Conservation (phyloP, 2,329 filamentous ascomycete genomes). For the Xenoacremonium recifei region DNA sequence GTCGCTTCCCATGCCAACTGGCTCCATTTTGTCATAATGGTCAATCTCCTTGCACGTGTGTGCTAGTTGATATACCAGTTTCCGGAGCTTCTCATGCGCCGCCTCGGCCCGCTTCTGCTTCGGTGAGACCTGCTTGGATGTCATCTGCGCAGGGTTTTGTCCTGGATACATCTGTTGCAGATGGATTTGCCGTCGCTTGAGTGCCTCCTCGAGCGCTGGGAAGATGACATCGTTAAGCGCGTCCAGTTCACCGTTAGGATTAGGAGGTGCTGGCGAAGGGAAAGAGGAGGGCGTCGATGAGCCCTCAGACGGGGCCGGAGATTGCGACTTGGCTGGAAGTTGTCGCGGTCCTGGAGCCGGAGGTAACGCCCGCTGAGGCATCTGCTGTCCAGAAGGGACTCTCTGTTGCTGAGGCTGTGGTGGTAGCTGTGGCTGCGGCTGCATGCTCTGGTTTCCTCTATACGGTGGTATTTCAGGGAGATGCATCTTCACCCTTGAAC, state of each 20-base stretch:
- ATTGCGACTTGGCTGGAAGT: constrained; percentile 30
- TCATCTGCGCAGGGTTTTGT: constrained; percentile 41
- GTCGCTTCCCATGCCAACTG: constrained; percentile 90
- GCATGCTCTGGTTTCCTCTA: constrained; percentile 34
- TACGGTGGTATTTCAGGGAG: constrained; percentile 58
- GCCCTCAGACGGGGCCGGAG: constrained; percentile 30
- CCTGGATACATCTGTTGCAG: constrained; percentile 51
- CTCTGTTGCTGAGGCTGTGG: constrained; percentile 26
- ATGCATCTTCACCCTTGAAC: constrained; percentile 40
- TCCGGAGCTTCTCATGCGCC: constrained; percentile 79
- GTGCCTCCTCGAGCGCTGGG: constrained; percentile 85
- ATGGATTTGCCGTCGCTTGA: constrained; percentile 72
- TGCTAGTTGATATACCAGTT: constrained; percentile 78
- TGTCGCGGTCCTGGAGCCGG: constrained; percentile 22
- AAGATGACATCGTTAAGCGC: constrained; percentile 89
- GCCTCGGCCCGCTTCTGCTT: constrained; percentile 67
- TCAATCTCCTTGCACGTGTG: constrained; percentile 89
- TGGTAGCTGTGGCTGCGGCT: neutral
- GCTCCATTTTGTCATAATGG: constrained; percentile 78
- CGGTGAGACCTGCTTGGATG: constrained; percentile 54
- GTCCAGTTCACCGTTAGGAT: constrained; percentile 70
- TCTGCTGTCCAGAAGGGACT: constrained; percentile 27
- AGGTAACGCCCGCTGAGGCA: constrained; percentile 17
- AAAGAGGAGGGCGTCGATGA: constrained; percentile 46
- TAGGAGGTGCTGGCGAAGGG: constrained; percentile 55